phyloP scores from a whole-genome alignment of 108 stramenopile species.

The Cyclotella kingstonii region DNA sequence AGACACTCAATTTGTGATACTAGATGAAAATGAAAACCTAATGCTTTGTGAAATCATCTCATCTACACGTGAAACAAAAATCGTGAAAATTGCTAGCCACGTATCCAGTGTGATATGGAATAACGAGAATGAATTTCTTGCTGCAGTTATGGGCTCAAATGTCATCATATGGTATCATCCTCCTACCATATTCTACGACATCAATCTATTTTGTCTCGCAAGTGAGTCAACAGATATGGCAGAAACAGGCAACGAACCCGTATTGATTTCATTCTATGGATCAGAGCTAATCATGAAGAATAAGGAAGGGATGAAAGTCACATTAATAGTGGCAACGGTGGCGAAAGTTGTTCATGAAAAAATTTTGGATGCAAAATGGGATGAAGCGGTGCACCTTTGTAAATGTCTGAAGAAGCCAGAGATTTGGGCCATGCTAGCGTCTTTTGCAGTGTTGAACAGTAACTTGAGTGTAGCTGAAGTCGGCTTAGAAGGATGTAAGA shows the following conservation, averaged over 20 bases:
- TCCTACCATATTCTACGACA: neutral
- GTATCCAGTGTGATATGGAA: neutral
- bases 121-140: neutral
- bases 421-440: neutral
- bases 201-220: neutral
- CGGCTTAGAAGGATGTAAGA: neutral
- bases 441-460: neutral
- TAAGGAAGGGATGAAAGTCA: neutral
- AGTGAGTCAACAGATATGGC: neutral
- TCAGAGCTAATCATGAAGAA: neutral
- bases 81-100: neutral
- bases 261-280: neutral
- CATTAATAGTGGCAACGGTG: neutral
- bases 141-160: neutral
- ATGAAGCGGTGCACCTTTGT: neutral
- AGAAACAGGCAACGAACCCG: neutral
- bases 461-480: neutral
- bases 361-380: neutral
- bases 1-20: neutral
- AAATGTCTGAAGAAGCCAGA: neutral
- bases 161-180: neutral
- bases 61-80: neutral
- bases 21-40: slow-evolving; percentile 5
- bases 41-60: neutral
- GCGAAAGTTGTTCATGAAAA: neutral